Conservation (phyloP, 2,329 filamentous ascomycete genomes). For the Chalara sp. region DNA sequence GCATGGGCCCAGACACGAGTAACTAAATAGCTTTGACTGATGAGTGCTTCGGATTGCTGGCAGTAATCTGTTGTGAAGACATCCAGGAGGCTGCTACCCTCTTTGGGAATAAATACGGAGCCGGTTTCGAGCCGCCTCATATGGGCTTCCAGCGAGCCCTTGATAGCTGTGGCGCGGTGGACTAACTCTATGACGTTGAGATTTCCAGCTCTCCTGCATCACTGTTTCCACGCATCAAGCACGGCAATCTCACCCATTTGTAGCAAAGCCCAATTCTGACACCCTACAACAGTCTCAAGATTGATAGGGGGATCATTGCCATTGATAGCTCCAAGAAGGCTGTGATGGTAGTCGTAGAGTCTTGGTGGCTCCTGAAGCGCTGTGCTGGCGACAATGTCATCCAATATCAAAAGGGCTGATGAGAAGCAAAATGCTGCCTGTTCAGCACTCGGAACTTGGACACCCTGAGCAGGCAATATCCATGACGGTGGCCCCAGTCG, state of each 20-base stretch:
- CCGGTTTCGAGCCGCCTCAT: slow-evolving; percentile 10
- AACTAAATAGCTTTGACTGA: slow-evolving; percentile 8
- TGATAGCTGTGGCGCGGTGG: slow-evolving; percentile 35
- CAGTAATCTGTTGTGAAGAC: slow-evolving; percentile 7
- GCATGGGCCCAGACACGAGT: slow-evolving; percentile 15
- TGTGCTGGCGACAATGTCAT: slow-evolving; percentile 44
- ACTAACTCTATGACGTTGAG: slow-evolving; percentile 40
- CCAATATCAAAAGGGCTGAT: slow-evolving; percentile 39
- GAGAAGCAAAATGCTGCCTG: slow-evolving; percentile 47
- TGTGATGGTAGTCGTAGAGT: slow-evolving; percentile 35
- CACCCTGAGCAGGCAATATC: slow-evolving; percentile 5
- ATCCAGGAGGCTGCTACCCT: slow-evolving; percentile 5
- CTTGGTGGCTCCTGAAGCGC: slow-evolving; percentile 35
- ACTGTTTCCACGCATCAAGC: slow-evolving; percentile 51
- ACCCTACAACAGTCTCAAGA: slow-evolving; percentile 44
- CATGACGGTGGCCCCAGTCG: slow-evolving; percentile 10
- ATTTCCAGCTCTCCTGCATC: slow-evolving; percentile 34
- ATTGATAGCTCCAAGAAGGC: slow-evolving; percentile 28
- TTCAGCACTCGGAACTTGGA: slow-evolving; percentile 31
- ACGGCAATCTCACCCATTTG: slow-evolving; percentile 44
- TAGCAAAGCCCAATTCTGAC: slow-evolving; percentile 49
- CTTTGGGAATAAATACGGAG: slow-evolving; percentile 4
- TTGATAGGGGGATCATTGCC: slow-evolving; percentile 29
- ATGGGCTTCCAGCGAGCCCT: slow-evolving; percentile 18
- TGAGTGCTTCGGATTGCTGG: slow-evolving; percentile 3